Conservation (phyloP, 2,329 filamentous ascomycete species). For the Coleophoma cylindrospora region DNA sequence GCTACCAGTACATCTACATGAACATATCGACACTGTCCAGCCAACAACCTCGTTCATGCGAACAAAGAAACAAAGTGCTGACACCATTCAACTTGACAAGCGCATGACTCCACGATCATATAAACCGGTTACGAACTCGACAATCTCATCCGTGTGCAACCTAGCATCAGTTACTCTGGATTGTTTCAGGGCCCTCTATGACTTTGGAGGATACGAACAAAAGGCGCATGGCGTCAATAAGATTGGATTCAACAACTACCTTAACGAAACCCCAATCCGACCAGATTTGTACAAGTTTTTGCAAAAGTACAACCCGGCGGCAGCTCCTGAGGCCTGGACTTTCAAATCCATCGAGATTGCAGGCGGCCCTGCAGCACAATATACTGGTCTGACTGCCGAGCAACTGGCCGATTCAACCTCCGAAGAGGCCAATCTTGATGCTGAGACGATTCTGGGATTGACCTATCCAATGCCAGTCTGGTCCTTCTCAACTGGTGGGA, state of each 20-base stretch:
- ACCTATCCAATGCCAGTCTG: constrained; percentile 46
- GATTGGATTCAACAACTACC: constrained; percentile 45
- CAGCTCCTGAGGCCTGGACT: not conserved
- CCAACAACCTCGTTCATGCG: constrained; percentile 23
- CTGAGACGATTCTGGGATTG: constrained; percentile 48
- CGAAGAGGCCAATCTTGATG: constrained; percentile 34
- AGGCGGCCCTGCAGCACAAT: not conserved
- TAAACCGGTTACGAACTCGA: constrained; percentile 10
- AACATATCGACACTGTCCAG: constrained; percentile 20
- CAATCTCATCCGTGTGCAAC: constrained; percentile 8
- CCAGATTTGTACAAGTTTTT: constrained; percentile 42
- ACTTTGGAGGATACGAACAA: constrained; percentile 39
- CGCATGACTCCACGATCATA: not conserved
- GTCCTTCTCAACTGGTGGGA: constrained; percentile 50
- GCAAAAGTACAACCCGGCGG: constrained; percentile 26
- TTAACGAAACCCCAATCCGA: constrained; percentile 44
- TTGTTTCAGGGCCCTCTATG: constrained; percentile 44
- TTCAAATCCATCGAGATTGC: not conserved
- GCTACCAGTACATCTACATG: constrained; percentile 15
- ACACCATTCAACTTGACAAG: constrained; percentile 1
- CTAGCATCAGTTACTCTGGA: constrained; percentile 34
- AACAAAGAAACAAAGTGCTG: constrained; percentile 7
- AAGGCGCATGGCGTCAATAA: constrained; percentile 38
- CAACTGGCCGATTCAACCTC: constrained; percentile 12
- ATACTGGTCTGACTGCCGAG: constrained; percentile 32